A percentile compares a stretch with the other conserved stretches of the same genome.
Conservation (phyloP, 2,329 filamentous ascomycete species). For the Endothia cerciana region DNA sequence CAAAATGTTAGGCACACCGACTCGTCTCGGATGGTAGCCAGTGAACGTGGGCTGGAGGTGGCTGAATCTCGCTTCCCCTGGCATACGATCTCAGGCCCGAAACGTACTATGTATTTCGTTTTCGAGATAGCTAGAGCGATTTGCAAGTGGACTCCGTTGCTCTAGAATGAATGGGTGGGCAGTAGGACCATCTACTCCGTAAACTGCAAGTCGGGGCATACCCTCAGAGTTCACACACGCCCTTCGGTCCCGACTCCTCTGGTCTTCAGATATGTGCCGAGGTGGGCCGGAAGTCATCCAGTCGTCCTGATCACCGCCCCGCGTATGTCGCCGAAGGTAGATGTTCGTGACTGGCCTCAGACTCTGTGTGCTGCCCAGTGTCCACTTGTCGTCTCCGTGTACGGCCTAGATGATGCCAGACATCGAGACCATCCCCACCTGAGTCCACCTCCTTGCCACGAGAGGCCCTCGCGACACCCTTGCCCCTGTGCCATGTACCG, state of each 20-base stretch:
- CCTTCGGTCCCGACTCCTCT: background rate
- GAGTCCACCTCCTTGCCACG: background rate
- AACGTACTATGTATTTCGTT: background rate
- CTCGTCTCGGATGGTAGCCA: background rate
- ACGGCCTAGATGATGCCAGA: background rate
- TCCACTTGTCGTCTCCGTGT: constrained; percentile 1
- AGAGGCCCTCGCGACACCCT: background rate
- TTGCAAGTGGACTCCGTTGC: background rate
- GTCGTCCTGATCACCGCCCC: background rate
- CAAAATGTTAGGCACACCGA: constrained; percentile 10
- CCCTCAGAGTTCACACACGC: background rate
- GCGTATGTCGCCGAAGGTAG: background rate
- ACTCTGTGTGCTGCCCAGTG: background rate
- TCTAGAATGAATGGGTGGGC: background rate
- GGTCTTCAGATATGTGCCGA: background rate
- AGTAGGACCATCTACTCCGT: background rate
- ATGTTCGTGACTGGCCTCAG: background rate
- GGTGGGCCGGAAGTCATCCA: background rate
- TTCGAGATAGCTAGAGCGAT: background rate
- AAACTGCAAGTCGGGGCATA: background rate
- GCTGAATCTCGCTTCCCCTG: background rate
- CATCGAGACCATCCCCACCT: background rate
- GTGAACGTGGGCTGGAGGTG: background rate
- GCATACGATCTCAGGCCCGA: background rate
- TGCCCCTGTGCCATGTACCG: background rate